These are phyloP conservation scores for Neurospora pannonica DNA, from an alignment of 495 filamentous ascomycete species.

Conservation along the genomic window DNA sequence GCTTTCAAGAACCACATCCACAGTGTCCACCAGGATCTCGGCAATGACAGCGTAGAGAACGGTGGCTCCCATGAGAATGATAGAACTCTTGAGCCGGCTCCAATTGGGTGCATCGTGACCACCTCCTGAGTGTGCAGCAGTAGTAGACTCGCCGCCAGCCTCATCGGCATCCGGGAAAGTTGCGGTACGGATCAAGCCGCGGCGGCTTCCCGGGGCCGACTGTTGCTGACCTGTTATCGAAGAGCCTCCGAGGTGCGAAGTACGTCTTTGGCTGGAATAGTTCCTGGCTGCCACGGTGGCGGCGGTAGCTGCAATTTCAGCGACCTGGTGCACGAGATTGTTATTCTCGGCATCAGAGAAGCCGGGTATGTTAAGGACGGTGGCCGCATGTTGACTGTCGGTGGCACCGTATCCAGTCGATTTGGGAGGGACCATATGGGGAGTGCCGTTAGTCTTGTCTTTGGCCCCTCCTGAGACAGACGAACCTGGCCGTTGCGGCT, in stretches of 20 bases:
- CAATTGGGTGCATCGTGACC: slow-evolving; percentile 98
- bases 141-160: slow-evolving; percentile 20
- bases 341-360: slow-evolving; percentile 73
- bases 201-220: slow-evolving; percentile 9
- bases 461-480: slow-evolving; percentile 17
- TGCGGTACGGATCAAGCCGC: slow-evolving; percentile 25
- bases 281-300: slow-evolving; percentile 84
- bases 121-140: slow-evolving; percentile 24
- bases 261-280: slow-evolving; percentile 25
- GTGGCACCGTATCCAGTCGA: slow-evolving; percentile 28
- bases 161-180: slow-evolving; percentile 35
- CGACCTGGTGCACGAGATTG: slow-evolving; percentile 68
- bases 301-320: slow-evolving; percentile 86
- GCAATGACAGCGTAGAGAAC: slow-evolving; percentile 91
- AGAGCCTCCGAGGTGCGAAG: slow-evolving; percentile 9
- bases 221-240: slow-evolving; percentile 14
- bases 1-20: slow-evolving; percentile 84
- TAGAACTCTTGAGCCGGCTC: slow-evolving; percentile 79
- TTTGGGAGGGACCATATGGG: slow-evolving; percentile 68
- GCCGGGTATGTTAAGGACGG: slow-evolving; percentile 49
- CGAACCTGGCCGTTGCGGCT: slow-evolving; percentile 36
- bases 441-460: slow-evolving; percentile 35
- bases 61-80: slow-evolving; percentile 85
- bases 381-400: slow-evolving; percentile 19
- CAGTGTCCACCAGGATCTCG: slow-evolving; percentile 92